Evolutionary conservation across 1,284 basidiomycete species (phyloP).

Genomic region (Xerocomus alliaceus): DNA sequence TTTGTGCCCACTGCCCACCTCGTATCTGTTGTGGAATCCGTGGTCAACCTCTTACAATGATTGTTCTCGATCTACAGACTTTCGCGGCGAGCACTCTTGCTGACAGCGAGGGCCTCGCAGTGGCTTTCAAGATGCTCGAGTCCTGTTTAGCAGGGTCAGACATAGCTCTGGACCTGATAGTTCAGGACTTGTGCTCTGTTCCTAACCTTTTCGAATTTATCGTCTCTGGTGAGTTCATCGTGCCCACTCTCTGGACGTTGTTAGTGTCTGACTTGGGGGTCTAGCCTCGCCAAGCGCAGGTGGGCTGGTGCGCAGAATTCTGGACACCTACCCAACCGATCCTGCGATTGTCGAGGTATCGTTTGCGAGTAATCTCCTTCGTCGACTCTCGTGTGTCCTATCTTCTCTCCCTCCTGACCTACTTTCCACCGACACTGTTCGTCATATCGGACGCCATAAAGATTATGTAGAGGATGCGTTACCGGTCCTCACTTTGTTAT

Average conservation of each 20-base stretch:
- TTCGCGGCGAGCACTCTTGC: conserved; percentile 24
- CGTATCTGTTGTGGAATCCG: neutral
- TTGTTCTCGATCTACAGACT: conserved; percentile 21
- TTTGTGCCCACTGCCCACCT: neutral
- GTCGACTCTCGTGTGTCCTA: conserved; percentile 23
- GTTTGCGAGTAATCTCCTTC: conserved; percentile 20
- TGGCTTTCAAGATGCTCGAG: conserved; percentile 29
- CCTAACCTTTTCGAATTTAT: conserved; percentile 39
- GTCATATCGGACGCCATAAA: conserved; percentile 24
- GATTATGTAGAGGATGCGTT: conserved; percentile 31
- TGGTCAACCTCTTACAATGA: conserved; percentile 4
- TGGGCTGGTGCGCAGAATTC: conserved; percentile 22
- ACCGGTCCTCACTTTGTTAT: conserved; percentile 22
- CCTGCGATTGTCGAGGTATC: conserved; percentile 24
- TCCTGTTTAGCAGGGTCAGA: conserved; percentile 39
- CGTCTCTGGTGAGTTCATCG: conserved; percentile 31
- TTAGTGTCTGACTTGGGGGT: neutral
- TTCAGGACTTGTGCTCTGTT: conserved; percentile 38
- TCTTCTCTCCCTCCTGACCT: conserved; percentile 30
- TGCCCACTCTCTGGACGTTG: neutral
- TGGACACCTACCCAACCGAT: conserved; percentile 31
- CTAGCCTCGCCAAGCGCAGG: conserved; percentile 25
- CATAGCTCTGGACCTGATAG: conserved; percentile 33
- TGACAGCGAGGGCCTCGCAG: conserved; percentile 17
- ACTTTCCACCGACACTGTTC: conserved; percentile 14